Conservation (phyloP, 805 yeast genomes). For the Jamesozyma rosinii region DNA sequence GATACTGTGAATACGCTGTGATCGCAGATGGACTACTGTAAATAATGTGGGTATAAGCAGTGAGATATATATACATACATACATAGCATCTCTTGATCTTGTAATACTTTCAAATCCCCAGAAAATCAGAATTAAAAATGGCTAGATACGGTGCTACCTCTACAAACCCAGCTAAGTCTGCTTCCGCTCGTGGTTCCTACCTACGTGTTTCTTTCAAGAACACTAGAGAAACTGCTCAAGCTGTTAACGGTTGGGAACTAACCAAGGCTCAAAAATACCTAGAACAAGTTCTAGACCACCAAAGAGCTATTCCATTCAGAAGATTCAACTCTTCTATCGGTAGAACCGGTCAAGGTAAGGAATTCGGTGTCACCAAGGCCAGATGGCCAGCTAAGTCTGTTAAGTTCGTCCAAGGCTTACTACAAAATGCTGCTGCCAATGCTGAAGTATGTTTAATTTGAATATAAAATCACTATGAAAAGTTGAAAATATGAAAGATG, state of each 20-base stretch:
- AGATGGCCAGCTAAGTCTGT: conserved; percentile 99
- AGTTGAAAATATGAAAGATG: background rate
- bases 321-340: conserved; percentile 94
- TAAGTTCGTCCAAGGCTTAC: conserved; percentile 86
- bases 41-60: background rate
- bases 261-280: conserved; percentile 93
- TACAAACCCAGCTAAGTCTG: conserved; percentile 98
- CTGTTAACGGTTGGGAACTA: conserved; percentile 96
- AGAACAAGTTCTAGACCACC: conserved; percentile 91
- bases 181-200: conserved; percentile 98
- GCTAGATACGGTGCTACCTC: conserved; percentile 99
- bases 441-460: conserved; percentile 58
- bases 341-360: conserved; percentile 99
- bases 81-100: background rate
- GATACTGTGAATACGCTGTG: background rate
- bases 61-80: background rate
- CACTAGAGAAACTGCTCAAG: conserved; percentile 99
- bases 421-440: conserved; percentile 96
- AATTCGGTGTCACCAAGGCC: conserved; percentile 98
- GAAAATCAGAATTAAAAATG: conserved; percentile 42
- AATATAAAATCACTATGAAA: background rate
- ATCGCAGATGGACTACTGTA: background rate
- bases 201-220: conserved; percentile 99
- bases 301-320: conserved; percentile 99
- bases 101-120: background rate